Evolutionary conservation across 305 asterid species (phyloP), one percentile per base, ranked within the genome.

Genomic region (Plantago coronopus): DNA sequence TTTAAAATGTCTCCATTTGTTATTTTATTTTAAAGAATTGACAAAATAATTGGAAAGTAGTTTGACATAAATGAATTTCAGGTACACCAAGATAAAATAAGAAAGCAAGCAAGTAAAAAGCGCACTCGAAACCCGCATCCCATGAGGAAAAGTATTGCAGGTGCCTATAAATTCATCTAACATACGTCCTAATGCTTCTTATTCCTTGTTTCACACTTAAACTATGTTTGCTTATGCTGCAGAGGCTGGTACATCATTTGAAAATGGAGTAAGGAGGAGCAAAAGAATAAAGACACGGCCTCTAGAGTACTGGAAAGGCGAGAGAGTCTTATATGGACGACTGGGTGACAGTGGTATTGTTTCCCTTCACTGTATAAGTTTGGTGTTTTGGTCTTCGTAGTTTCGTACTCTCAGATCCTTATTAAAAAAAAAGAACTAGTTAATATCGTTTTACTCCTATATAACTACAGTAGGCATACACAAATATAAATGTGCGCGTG

Each of bases 241-340:
- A 91, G 98, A 80, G 38, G 78, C 80, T 67, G 96, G 96, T 56
- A 88, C 95, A 57, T 54, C 83, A 29, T 78, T 79, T 61, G 95
- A 83, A 62, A 44, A 72, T 69, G 98, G 97, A 64, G 76, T 89
- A 46, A 85, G 98, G 57, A 81, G 94, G 70, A 91, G 98, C 88
- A 84, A 78, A 82, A 77, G 98, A 76, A 74, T 84, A 69, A 86
- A 67, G 78, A 79, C 63, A 67, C 89, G 96, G 71, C 97, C 96
- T 63, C 79, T 91, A 65, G 94, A 83, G 62, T 91, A 66, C 73
- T 89, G 98, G 98, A 88, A 79, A 79, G 98, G 98, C 31, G 98
- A 91, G 82, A 83, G 95, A 66, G 65, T 81, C 61, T 45, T 91
- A 61, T 91, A 77, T 69, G 90, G 85, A 53, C 85, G 94, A 53